Base-by-base conservation (phyloP, 805 yeast species). In the Starmerella stigmatis region DNA sequence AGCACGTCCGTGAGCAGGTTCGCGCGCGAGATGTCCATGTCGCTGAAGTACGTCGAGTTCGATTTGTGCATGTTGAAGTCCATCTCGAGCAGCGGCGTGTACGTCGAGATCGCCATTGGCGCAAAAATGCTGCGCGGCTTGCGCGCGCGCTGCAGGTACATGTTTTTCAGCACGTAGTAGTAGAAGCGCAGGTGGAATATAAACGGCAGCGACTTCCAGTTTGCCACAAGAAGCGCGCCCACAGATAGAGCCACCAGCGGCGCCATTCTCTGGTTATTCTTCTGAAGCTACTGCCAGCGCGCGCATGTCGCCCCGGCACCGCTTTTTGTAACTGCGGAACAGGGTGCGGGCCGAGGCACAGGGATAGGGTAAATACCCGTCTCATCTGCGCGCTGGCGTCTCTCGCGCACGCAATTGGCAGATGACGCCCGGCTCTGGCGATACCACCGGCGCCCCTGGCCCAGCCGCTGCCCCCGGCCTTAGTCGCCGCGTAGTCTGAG, bases 21-120 rank as follows among this genome's bases (percentile, higher is more conserved):
- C 7, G 82, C 70, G 59, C 96, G 75, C 3, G 84, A 77, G 50
- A 86, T 69, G 59, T 88, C 96, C 59, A 85, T 67, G 53, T 88
- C 96, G 16, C 70, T 65, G 57, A 82, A 81, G 63, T 88, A 89
- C 1, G 94, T 81, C 6, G 89, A 78, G 61, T 89, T 89, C 46
- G 81, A 76, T 66, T 88, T 89, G 67, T 88, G 97, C 39, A 86
- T 56, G 58, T 85, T 85, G 67, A 83, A 74, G 62, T 88, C 96
- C 58, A 85, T 78, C 59, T 88, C 96, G 57, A 82, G 64, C 7
- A 82, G 76, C 1, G 89, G 79, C 23, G 81, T 82, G 48, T 74
- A 75, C 0, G 86, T 73, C 19, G 60, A 37, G 37, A 49, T 40
- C 10, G 32, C 12, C n/a, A 48, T 42, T 4, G 53, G 39, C 45